Percentiles rank a stretch among this genome's conserved stretches.
Conservation (phyloP, 495 filamentous ascomycete genomes). For the Hypoxylon cercidicola region DNA sequence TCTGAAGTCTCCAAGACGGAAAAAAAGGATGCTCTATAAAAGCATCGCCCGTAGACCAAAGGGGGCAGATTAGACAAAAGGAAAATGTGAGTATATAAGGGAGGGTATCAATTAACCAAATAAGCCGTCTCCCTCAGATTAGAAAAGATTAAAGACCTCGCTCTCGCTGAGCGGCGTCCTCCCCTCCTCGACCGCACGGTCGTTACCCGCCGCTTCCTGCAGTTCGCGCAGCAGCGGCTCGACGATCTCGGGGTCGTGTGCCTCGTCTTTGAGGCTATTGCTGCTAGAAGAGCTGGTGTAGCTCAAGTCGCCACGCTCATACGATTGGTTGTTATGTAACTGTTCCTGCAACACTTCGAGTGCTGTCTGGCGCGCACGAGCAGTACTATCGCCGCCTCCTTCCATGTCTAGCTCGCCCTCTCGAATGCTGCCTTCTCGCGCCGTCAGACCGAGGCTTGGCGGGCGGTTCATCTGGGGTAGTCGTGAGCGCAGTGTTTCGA, state of each 20-base stretch:
- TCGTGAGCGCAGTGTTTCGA: constrained; percentile 1
- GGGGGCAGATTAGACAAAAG: background rate
- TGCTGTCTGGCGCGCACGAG: constrained; percentile 2
- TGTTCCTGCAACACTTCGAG: constrained; percentile 21
- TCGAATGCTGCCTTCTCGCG: background rate
- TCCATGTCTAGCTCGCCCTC: background rate
- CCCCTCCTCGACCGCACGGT: background rate
- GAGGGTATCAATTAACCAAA: constrained; percentile 26
- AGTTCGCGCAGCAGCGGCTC: constrained; percentile 40
- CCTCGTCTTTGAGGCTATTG: constrained; percentile 7
- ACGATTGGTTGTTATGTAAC: constrained; percentile 7
- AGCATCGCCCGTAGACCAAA: background rate
- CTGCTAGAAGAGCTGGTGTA: constrained; percentile 6
- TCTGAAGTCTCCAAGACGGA: no score
- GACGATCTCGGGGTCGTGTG: constrained; percentile 22
- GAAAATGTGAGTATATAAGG: constrained; percentile 2
- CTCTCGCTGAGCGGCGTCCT: constrained; percentile 20
- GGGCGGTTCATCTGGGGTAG: constrained; percentile 1
- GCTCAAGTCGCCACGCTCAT: background rate
- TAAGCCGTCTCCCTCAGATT: background rate
- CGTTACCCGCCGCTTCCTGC: constrained; percentile 15
- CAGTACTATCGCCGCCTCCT: background rate
- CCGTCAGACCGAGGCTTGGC: background rate
- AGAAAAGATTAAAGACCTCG: constrained; percentile 37
- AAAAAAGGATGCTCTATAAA: no score